Evolutionary conservation across 805 yeast genomes (phyloP), one percentile per base, ranked within the genome.

Genomic region (Suhomyces sp.): DNA sequence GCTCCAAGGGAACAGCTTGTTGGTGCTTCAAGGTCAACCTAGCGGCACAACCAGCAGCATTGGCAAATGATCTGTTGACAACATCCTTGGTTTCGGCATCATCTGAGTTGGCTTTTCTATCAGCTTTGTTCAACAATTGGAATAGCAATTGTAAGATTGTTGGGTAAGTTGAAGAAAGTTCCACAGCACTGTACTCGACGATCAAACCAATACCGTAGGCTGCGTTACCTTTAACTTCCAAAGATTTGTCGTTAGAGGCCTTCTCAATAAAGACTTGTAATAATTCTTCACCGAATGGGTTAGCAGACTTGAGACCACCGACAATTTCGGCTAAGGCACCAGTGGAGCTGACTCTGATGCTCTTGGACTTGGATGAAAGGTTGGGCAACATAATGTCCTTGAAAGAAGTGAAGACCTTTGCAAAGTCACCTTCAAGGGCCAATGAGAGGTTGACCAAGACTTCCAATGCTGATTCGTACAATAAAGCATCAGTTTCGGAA

Each of bases 1-100:
- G 83, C 56, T 69, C 73, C 58, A 90, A 71, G 54, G 97, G 97
- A 59, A 92, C 84, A 35, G 86, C 80, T 37, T 71, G 73, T 61
- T 82, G 84, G 67, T 87, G 81, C 66, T 86, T 85, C 68, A 89
- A 75, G 12, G 88, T 81, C 88, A 94, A 79, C 72, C 99, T 84
- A 15, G 97, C 92, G 52, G 92, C 96, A 80, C 98, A 94, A 43
- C 99, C 99, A 69, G 94, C 87, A 4, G 97, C 97, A 69, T 94
- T 94, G 54, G 98, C 97, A 60, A 82, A 83, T 5, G 96, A 84
- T 75, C 96, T 81, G 72, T 86, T 85, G 60, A 89, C 81, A 54
- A 83, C 86, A 58, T 90, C 96, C 63, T 80, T 81, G 31, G 89
- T 78, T 68, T 87, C 93, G 58, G 86, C 96, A 62, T 85, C 90